These are phyloP conservation scores for Smittium mucronatum DNA, from an alignment of 371 early-diverging fungal species.

Conservation along the genomic window DNA sequence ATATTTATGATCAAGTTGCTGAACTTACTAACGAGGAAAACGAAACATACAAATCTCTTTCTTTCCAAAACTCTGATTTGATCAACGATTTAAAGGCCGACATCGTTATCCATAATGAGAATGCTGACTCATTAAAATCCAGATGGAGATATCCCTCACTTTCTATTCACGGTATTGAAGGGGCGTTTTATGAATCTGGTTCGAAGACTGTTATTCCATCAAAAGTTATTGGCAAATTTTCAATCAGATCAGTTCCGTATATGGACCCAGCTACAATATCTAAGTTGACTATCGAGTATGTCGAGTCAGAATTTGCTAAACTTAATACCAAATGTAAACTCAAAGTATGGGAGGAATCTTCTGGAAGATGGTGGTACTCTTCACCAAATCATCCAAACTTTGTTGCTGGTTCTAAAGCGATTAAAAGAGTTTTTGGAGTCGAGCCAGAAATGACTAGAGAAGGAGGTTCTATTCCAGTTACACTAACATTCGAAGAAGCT, in stretches of 20 bases:
- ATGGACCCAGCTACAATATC: slow-evolving; percentile 71
- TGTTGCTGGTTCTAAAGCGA: slow-evolving; percentile 78
- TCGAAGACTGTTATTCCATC: slow-evolving; percentile 96
- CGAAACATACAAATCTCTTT: slow-evolving; percentile 64
- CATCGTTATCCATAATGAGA: slow-evolving; percentile 59
- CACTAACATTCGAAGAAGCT: slow-evolving; percentile 91
- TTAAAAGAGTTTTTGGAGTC: slow-evolving; percentile 73
- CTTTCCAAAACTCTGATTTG: slow-evolving; percentile 66
- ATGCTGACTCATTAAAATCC: slow-evolving; percentile 53
- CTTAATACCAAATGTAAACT: slow-evolving; percentile 75
- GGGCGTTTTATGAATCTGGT: slow-evolving; percentile 86
- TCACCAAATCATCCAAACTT: slow-evolving; percentile 85
- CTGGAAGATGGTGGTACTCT: slow-evolving; percentile 87
- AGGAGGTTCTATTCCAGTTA: slow-evolving; percentile 96
- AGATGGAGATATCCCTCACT: slow-evolving; percentile 91
- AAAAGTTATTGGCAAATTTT: slow-evolving; percentile 90
- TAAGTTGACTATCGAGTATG: slow-evolving; percentile 53
- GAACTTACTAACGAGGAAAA: slow-evolving; percentile 69
- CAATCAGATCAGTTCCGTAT: slow-evolving; percentile 86
- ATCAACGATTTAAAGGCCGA: slow-evolving; percentile 66
- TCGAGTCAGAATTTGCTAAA: slow-evolving; percentile 71
- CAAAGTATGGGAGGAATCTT: slow-evolving; percentile 57
- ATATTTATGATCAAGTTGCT: slow-evolving; percentile 84
- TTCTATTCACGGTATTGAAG: slow-evolving; percentile 92
- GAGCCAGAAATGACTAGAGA: slow-evolving; percentile 93